These are phyloP conservation scores for Fraxinus nigra DNA, from an alignment of 305 asterid genomes.

Conservation along the genomic window DNA sequence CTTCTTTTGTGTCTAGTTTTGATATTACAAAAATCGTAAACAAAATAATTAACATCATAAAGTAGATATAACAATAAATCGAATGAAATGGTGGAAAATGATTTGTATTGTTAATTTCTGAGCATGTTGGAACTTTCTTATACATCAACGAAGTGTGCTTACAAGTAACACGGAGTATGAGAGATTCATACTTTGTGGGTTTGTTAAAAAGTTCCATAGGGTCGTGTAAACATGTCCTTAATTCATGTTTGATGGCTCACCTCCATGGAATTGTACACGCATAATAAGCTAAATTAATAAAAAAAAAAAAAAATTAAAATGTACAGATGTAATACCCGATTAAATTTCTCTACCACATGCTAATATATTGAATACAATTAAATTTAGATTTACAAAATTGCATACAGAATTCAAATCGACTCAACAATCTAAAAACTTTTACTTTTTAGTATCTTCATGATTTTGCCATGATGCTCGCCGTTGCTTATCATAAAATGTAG, in stretches of 20 bases:
- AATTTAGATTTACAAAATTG: background rate
- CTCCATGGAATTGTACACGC: background rate
- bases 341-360: background rate
- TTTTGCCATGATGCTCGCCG: slow-evolving; percentile 62
- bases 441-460: slow-evolving; percentile 4
- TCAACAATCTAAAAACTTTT: background rate
- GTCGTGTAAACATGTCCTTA: background rate
- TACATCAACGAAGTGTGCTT: too few relatives aligned
- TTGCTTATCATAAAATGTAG: slow-evolving; percentile 62
- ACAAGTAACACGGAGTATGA: too few relatives aligned
- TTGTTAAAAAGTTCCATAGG: too few relatives aligned
- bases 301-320: too few relatives aligned
- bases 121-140: too few relatives aligned
- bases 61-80: too few relatives aligned
- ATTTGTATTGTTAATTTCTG: background rate
- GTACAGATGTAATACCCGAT: too few relatives aligned
- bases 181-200: too few relatives aligned
- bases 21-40: too few relatives aligned
- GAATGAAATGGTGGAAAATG: background rate
- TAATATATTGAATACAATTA: background rate
- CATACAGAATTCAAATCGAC: background rate
- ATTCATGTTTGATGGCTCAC: background rate
- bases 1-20: too few relatives aligned
- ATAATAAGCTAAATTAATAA: too few relatives aligned
- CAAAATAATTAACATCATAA: too few relatives aligned